Base-by-base conservation (phyloP, 2,329 filamentous ascomycete genomes). In the Ascochyta lentis region DNA sequence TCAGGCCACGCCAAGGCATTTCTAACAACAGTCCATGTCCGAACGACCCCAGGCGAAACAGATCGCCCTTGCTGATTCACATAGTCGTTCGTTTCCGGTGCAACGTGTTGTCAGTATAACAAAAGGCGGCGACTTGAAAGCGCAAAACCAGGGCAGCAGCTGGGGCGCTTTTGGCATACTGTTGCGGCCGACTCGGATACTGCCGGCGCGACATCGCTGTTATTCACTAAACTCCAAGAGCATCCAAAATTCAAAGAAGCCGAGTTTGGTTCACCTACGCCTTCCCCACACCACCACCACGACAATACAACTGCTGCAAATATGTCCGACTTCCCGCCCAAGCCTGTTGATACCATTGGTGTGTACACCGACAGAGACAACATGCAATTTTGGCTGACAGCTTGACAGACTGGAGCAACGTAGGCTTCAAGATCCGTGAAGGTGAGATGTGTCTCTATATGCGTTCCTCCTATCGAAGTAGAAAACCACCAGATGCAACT, bases 341-440 rank as follows among this genome's bases (percentile, higher is more conserved):
- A 89, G 10, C 89, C 91, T 3, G 86, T 90, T 65, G 86, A 86
- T 71, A 89, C 89, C 62, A 94, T 96, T 80, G 84, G 83, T 85
- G 76, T 41, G 76, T 69, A 34, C 46, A 53, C 51, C 45, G 37
- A 43, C 31, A 10, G 16, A 16, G 41, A 50, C 29, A 45, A 16
- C 16, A 23, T 34, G 29, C 33, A 19, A 24, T 13, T 35, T 2
- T 23, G n/a, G 29, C 48, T 49, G 38, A 57, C 39, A 44, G 3
- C 12, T 48, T 47, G 12, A 22, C 61, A 86, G 92, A 98, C 83
- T 98, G 94, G 94, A 86, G 84, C 76, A 89, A 96, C 70, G 86
- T 98, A 63, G 94, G 94, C 72, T 98, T 98, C 84, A 88, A 88
- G 72, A 89, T 97, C 66, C 90, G 92, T 65, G 92, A 97, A 84